Percentiles rank a stretch among this genome's conserved stretches.
Evolutionary conservation across 306 rosid species (phyloP).

Genomic region (Amphicarpaea edgeworthii): DNA sequence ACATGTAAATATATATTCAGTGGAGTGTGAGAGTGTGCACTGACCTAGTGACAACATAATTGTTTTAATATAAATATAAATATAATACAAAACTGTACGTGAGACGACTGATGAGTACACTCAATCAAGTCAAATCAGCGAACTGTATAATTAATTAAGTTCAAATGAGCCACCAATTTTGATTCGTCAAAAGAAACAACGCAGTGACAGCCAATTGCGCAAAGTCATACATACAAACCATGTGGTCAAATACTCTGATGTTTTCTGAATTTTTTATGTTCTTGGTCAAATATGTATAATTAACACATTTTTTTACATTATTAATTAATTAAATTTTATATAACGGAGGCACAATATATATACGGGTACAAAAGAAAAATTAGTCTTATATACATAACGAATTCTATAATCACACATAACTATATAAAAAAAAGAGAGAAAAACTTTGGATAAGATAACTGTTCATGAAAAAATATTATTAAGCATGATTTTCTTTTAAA

Average conservation of each 20-base stretch:
- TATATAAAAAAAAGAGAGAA: too few relatives aligned
- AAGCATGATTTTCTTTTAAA: too few relatives aligned
- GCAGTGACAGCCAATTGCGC: neutral
- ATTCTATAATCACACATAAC: too few relatives aligned
- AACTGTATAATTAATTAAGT: conserved; percentile 15
- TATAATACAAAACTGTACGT: neutral
- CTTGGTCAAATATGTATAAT: too few relatives aligned
- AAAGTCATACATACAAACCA: conserved; percentile 1
- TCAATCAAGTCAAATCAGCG: conserved; percentile 19
- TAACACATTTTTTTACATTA: too few relatives aligned
- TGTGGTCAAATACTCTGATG: neutral
- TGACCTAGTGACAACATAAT: neutral
- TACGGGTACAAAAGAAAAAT: too few relatives aligned
- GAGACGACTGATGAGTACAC: neutral
- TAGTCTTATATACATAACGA: too few relatives aligned
- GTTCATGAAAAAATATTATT: too few relatives aligned
- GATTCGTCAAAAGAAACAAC: conserved; percentile 47
- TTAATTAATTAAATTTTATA: too few relatives aligned
- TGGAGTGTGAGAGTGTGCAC: neutral
- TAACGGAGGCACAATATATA: too few relatives aligned
- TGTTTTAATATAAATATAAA: too few relatives aligned
- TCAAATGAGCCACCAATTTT: conserved; percentile 50
- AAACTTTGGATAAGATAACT: too few relatives aligned
- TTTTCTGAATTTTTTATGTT: neutral
- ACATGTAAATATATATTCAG: neutral